Base-by-base conservation (phyloP, 305 asterid genomes). In the Fraxinus platypoda region DNA sequence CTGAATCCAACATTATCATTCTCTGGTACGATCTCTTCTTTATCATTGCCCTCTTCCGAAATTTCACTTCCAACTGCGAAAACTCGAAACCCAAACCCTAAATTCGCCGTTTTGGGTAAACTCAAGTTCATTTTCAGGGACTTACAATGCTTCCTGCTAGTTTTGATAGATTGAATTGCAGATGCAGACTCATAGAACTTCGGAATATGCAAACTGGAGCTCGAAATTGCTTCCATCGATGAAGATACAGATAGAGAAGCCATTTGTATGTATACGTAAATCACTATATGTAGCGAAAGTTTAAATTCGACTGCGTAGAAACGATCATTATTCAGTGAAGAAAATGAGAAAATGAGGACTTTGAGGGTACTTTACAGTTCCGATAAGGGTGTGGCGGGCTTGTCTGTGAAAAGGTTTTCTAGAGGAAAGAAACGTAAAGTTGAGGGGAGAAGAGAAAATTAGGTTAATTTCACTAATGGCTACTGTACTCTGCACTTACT, bases 161-260 rank as follows among this genome's bases (percentile, higher is more conserved):
- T 75, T 76, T 81, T 78, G 41, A 82, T 3, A 15, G 74, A 41
- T 25, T 77, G 85, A 78, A 74, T 31, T 25, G 49, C 84, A 21
- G 83, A 23, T 0, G 87, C 80, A 54, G n/a, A 64, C 2, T 88
- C 91, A 0, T 89, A 33, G 33, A 89, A 85, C 73, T 83, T 87
- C 71, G 93, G 86, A 54, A 86, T 41, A 25, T 87, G 92, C 74
- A 68, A 13, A 81, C 84, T 78, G 77, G 91, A 85, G 81, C 88
- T 75, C 1, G 93, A 84, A 37, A 91, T 83, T 43, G 97, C 89
- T 79, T 94, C 98, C 92, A 91, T 86, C 78, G 92, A 78, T 59
- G 90, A 80, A 35, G 89, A 80, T 8, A 79, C 75, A 54, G 49
- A 62, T 26, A 72, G 85, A 46, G 90, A 54, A 43, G 81, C 86